phyloP scores from a whole-genome alignment of 2,329 filamentous ascomycete genomes.

The Penicillium palitans region DNA sequence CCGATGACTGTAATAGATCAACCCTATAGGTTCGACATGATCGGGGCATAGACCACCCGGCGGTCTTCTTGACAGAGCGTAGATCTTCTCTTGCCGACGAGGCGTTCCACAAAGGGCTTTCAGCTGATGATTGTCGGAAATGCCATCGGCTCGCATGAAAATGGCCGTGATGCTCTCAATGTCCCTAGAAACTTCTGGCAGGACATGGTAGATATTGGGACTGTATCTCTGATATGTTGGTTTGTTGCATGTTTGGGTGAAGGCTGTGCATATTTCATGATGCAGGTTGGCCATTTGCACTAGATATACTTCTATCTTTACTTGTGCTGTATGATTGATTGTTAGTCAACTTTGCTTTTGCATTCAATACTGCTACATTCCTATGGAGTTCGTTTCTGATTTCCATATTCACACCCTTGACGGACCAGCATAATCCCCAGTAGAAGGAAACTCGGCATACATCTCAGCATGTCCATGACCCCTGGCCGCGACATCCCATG shows the following conservation, averaged over 20 bases:
- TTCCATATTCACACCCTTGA: background rate
- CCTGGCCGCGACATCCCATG: background rate
- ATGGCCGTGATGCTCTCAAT: background rate
- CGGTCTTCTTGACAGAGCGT: background rate
- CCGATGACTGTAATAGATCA: background rate
- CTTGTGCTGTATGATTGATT: background rate
- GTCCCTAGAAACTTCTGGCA: conserved; percentile 49
- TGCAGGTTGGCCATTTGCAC: background rate
- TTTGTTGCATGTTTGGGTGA: background rate
- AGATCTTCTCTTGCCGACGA: background rate
- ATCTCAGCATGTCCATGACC: background rate
- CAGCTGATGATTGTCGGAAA: conserved; percentile 30
- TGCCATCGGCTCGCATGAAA: conserved; percentile 56
- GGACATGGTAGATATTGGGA: conserved; percentile 49
- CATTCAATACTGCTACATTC: background rate
- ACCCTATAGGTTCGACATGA: background rate
- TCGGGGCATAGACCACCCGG: background rate
- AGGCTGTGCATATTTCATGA: background rate
- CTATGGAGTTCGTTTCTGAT: fast-evolving
- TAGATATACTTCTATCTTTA: no score
- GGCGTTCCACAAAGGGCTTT: background rate
- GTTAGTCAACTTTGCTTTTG: background rate
- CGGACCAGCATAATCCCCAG: no score
- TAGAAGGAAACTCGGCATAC: background rate
- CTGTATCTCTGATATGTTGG: background rate